Conservation (phyloP, 2,329 filamentous ascomycete species). For the Pyrenochaeta sp. region DNA sequence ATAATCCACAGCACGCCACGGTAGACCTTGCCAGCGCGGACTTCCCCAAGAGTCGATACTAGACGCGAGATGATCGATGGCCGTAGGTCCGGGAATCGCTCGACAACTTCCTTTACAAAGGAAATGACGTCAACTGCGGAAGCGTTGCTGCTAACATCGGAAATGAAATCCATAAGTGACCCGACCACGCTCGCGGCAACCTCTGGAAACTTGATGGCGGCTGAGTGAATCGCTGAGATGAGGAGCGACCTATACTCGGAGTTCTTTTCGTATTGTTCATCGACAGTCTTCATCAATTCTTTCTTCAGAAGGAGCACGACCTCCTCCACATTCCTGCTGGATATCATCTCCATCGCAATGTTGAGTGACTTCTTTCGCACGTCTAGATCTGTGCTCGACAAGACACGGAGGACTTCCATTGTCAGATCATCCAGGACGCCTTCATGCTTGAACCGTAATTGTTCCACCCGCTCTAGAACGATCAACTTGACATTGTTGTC, state of each 20-base stretch:
- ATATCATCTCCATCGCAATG: constrained; percentile 96
- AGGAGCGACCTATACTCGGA: constrained; percentile 75
- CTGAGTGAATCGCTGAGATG: constrained; percentile 97
- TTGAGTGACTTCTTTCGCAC: constrained; percentile 90
- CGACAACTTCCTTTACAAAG: constrained; percentile 98
- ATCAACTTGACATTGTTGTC: constrained; percentile 99
- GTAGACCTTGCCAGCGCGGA: constrained; percentile 96
- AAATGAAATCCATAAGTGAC: constrained; percentile 98
- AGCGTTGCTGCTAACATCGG: constrained; percentile 97
- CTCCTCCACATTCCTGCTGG: constrained; percentile 98
- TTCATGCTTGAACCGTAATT: constrained; percentile 85
- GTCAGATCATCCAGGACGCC: constrained; percentile 91
- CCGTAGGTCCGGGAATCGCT: constrained; percentile 93
- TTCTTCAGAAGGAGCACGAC: constrained; percentile 97
- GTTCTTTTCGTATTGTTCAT: constrained; percentile 95
- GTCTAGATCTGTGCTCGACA: constrained; percentile 95
- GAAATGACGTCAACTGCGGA: constrained; percentile 97
- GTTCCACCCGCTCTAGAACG: constrained; percentile 91
- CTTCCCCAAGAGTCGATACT: constrained; percentile 89
- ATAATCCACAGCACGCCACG: constrained; percentile 97
- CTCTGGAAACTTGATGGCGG: constrained; percentile 98
- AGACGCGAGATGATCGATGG: constrained; percentile 87
- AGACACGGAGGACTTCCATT: constrained; percentile 95
- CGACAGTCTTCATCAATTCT: constrained; percentile 94
- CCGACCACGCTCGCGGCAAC: constrained; percentile 97